phyloP scores from a whole-genome alignment of 2,329 filamentous ascomycete genomes.

The Aspergillus pseudoglaucus region DNA sequence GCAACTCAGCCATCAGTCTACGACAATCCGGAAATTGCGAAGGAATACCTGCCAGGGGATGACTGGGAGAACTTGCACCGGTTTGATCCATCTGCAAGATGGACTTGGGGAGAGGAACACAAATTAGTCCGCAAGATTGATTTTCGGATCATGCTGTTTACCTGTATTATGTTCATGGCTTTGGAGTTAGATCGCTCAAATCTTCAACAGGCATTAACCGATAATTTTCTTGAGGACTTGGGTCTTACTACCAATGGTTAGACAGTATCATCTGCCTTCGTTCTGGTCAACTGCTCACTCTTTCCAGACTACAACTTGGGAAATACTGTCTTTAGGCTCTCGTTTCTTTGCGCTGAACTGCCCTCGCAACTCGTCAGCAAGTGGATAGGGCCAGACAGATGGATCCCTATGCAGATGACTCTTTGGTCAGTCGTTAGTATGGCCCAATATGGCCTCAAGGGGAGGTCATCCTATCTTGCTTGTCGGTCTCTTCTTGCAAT shows the following conservation, averaged over 20 bases:
- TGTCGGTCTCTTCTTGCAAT: slow-evolving; percentile 34
- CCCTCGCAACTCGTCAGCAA: slow-evolving; percentile 54
- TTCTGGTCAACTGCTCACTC: slow-evolving; percentile 12
- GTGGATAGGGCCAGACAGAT: slow-evolving; percentile 49
- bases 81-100: neutral
- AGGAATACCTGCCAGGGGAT: slow-evolving; percentile 23
- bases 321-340: slow-evolving; percentile 50
- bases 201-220: slow-evolving; percentile 50
- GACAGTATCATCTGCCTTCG: slow-evolving; percentile 29
- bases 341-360: slow-evolving; percentile 49
- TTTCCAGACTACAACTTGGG: slow-evolving; percentile 39
- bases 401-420: slow-evolving; percentile 51
- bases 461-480: slow-evolving; percentile 33
- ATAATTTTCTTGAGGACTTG: slow-evolving; percentile 44
- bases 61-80: slow-evolving; percentile 23
- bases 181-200: slow-evolving; percentile 56
- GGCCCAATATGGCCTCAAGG: slow-evolving; percentile 41
- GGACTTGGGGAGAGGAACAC: neutral
- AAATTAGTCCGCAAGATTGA: neutral
- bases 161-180: slow-evolving; percentile 54
- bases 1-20: slow-evolving; percentile 43
- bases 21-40: slow-evolving; percentile 38
- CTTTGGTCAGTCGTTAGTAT: slow-evolving; percentile 46
- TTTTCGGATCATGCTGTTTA: neutral
- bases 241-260: slow-evolving; percentile 3